phyloP scores from a whole-genome alignment of 2,329 filamentous ascomycete species.

The Venturia nashicola region DNA sequence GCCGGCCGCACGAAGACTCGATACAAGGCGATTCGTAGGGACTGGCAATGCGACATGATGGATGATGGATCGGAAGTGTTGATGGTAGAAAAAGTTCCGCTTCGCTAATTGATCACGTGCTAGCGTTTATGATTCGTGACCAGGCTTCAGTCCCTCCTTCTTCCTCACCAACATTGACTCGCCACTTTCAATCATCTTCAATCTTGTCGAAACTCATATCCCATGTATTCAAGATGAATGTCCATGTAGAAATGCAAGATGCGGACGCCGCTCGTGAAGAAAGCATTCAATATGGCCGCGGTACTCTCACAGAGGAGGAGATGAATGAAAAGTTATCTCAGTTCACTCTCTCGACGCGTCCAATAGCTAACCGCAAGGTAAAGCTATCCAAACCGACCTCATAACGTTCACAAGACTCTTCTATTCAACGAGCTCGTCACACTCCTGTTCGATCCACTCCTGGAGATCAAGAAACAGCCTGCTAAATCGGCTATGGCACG shows the following conservation, averaged over 20 bases:
- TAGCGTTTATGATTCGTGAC: background rate
- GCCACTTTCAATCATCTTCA: background rate
- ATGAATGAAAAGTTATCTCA: conserved; percentile 36
- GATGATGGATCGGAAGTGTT: background rate
- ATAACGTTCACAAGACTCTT: conserved; percentile 66
- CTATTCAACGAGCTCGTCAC: conserved; percentile 70
- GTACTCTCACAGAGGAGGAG: conserved; percentile 30
- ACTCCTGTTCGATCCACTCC: conserved; percentile 68
- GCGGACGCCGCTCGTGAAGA: conserved; percentile 34
- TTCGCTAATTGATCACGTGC: background rate
- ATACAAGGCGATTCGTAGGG: conserved; percentile 3
- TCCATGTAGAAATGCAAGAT: conserved; percentile 26
- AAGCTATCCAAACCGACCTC: conserved; percentile 67
- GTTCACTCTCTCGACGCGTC: background rate
- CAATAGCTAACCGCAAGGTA: conserved; percentile 21
- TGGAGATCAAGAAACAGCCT: conserved; percentile 64
- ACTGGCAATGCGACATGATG: conserved; percentile 5
- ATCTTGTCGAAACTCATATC: background rate
- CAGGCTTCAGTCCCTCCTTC: background rate
- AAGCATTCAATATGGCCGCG: conserved; percentile 35
- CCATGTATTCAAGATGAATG: conserved; percentile 15
- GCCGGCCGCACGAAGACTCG: conserved; percentile 5
- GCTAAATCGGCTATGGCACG: conserved; percentile 37
- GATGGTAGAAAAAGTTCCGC: background rate
- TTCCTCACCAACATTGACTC: background rate